Conservation (phyloP, 2,329 filamentous ascomycete genomes). For the Calonectria hawksworthii region DNA sequence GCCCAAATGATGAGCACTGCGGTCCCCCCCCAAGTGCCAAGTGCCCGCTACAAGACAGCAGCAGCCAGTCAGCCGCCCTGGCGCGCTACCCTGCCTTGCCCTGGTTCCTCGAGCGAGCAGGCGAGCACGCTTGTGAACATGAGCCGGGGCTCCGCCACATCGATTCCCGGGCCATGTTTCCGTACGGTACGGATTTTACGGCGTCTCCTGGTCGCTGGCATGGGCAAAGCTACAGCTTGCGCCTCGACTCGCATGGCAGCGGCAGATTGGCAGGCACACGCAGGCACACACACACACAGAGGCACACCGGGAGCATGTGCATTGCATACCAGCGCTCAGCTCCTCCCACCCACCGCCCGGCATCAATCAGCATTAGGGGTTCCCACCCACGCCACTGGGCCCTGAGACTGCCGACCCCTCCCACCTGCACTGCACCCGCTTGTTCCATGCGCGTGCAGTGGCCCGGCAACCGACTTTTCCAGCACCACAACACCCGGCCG, state of each 20-base stretch:
- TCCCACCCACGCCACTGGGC: not conserved
- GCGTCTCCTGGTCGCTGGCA: not conserved
- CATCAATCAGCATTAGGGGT: not conserved
- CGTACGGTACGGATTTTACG: not conserved
- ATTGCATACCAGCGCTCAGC: not conserved
- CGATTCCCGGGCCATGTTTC: not conserved
- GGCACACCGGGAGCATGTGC: not conserved
- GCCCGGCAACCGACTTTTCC: conserved; percentile 21
- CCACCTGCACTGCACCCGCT: not conserved
- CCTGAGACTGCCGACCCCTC: not conserved
- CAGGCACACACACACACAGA: not conserved
- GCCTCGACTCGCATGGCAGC: not conserved
- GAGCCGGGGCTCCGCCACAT: not conserved
- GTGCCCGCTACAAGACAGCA: not conserved
- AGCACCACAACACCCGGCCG: not conserved
- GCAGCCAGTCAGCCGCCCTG: not conserved
- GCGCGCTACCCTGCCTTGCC: not conserved
- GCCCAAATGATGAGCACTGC: not conserved
- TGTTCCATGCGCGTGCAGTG: conserved; percentile 11
- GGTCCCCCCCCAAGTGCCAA: not conserved
- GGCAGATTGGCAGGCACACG: conserved; percentile 3
- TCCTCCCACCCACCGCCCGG: not conserved
- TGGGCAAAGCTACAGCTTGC: not conserved
- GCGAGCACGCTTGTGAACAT: not conserved
- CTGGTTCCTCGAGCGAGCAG: not conserved